Percentiles rank a stretch among this genome's conserved stretches.
Conservation (phyloP, 495 filamentous ascomycete species). For the Aspergillus coremiiformis region DNA sequence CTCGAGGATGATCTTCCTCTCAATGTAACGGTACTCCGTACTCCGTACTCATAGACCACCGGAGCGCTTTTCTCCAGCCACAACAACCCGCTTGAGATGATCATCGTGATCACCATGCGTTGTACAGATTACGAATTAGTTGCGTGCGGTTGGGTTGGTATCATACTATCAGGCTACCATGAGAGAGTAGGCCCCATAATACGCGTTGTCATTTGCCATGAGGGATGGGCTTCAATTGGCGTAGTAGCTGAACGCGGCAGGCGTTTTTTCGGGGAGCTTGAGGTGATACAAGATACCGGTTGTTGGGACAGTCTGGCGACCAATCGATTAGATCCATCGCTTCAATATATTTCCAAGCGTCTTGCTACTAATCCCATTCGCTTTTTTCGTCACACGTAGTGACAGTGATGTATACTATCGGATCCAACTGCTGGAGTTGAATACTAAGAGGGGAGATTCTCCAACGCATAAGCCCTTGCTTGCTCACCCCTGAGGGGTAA, state of each 20-base stretch:
- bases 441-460: not conserved
- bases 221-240: slow-evolving; percentile 61
- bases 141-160: not conserved
- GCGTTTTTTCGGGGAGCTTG: slow-evolving; percentile 19
- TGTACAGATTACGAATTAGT: not conserved
- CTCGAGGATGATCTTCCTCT: slow-evolving; percentile 77
- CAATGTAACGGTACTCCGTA: slow-evolving; percentile 69
- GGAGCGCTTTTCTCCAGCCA: slow-evolving; percentile 66
- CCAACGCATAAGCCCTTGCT: not conserved
- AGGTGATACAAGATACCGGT: not conserved
- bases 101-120: slow-evolving; percentile 46
- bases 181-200: slow-evolving; percentile 58
- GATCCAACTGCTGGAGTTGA: slow-evolving; percentile 17
- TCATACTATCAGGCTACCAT: slow-evolving; percentile 33
- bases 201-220: slow-evolving; percentile 70
- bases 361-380: not conserved
- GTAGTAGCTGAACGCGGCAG: slow-evolving; percentile 43
- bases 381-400: not conserved
- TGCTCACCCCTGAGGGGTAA: not conserved
- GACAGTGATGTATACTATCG: not conserved
- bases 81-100: slow-evolving; percentile 63
- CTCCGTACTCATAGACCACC: slow-evolving; percentile 65
- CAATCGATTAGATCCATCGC: not conserved
- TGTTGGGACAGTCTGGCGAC: not conserved
- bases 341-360: slow-evolving; percentile 1